phyloP scores from a whole-genome alignment of 2,329 filamentous ascomycete genomes.

The Sporothrix sp. region DNA sequence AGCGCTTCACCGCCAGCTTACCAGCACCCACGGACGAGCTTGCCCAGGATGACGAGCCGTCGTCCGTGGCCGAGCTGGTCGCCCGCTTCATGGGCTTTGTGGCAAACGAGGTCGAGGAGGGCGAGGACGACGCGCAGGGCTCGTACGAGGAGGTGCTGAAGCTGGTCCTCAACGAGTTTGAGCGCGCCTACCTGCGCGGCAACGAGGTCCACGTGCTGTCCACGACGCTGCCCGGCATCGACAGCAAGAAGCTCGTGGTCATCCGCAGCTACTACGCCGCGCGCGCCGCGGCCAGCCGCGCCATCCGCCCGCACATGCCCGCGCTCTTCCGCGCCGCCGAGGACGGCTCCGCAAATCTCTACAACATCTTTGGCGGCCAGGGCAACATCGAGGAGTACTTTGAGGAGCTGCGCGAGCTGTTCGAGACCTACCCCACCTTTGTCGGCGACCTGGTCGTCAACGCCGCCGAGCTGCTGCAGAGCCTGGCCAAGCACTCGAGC shows the following conservation, averaged over 20 bases:
- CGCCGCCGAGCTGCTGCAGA: constrained; percentile 80
- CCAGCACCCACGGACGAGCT: constrained; percentile 92
- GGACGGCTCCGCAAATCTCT: constrained; percentile 74
- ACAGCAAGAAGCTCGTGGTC: constrained; percentile 82
- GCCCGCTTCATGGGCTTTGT: constrained; percentile 89
- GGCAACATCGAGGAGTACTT: constrained; percentile 99
- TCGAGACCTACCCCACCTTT: constrained; percentile 83
- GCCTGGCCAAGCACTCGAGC: constrained; percentile 68
- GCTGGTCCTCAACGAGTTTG: constrained; percentile 88
- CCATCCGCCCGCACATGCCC: constrained; percentile 87
- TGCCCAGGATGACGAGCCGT: constrained; percentile 97
- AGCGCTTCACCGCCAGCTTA: constrained; percentile 74
- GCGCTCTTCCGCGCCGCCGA: constrained; percentile 82
- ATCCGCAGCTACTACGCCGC: constrained; percentile 88
- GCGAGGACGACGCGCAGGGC: constrained; percentile 79
- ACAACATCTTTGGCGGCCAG: constrained; percentile 92
- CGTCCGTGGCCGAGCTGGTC: constrained; percentile 83
- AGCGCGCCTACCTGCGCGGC: constrained; percentile 84
- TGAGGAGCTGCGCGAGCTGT: constrained; percentile 87
- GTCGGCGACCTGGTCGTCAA: constrained; percentile 74
- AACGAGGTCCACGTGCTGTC: constrained; percentile 94
- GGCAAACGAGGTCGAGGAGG: constrained; percentile 79
- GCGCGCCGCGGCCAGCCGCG: constrained; percentile 70
- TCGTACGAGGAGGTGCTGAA: constrained; percentile 90
- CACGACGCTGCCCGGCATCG: constrained; percentile 77